Base-by-base conservation (phyloP, 306 rosid species). In the Pterocarpus macrocarpus region DNA sequence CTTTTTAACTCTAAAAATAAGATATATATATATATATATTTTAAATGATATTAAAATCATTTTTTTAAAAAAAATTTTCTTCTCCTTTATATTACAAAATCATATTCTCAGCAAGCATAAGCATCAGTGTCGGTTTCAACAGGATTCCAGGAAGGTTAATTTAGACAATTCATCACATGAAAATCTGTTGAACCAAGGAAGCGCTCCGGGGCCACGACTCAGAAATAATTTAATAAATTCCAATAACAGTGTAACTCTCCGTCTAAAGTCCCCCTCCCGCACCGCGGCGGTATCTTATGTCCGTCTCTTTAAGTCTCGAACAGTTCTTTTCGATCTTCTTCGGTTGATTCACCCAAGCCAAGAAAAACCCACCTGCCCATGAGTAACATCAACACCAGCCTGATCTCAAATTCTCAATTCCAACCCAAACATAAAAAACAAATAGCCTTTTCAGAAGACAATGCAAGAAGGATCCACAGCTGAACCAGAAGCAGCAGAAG, bases 381-480 rank as follows among this genome's bases (percentile, higher is more conserved):
- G 49, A 3, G 62, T 41, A 53, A 8, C 35, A 5, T 7, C 34
- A 57, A 0, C 17, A 4, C 36, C 47, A 22, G 4, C 5, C 4
- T 15, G 10, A 61, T 22, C 8, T 10, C 47, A 43, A 43, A 43
- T 5, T 64, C n/a, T 52, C 33, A 72, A 33, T 63, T 22, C 35
- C 45, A 74, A 13, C 34, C 67, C 68, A 35, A 57, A 68, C 43
- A 3, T 1, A 5, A 2, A 7, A 7, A 17, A 64, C 16, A 34
- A 69, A 43, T 30, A 6, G 44, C 38, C 38, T 36, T 30, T 80
- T 47, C 43, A 53, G 49, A 87, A 70, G 87, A 90, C 89, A 80
- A 94, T 94, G 98, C 98, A 34, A 79, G 30, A 84, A 76, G 90
- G 67, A 67, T 84, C 88, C 77, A 59, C 34, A 64, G 84, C 80